Evolutionary conservation across 2,329 filamentous ascomycete genomes (phyloP).

Genomic region (Fusarium continuum): DNA sequence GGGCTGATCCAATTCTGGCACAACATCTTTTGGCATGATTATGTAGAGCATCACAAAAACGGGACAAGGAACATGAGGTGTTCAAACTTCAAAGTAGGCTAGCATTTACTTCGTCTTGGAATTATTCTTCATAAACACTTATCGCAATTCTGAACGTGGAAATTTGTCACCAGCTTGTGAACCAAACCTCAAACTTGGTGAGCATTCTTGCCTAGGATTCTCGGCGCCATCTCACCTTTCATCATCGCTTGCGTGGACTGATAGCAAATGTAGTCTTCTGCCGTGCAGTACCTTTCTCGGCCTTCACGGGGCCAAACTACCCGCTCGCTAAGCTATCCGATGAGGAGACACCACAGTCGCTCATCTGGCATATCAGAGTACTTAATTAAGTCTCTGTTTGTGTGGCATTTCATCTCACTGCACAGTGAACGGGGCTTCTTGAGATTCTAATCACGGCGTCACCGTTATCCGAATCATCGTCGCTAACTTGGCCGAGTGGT

Average conservation of each 20-base stretch:
- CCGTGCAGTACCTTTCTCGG: background rate
- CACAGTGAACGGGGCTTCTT: fast-evolving
- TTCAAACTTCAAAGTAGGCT: too few relatives aligned
- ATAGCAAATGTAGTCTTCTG: background rate
- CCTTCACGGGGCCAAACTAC: background rate
- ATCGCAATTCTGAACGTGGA: too few relatives aligned
- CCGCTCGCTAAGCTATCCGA: background rate
- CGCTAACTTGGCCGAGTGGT: constrained; percentile 41
- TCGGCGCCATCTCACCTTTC: background rate
- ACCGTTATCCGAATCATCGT: constrained; percentile 12
- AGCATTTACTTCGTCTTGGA: too few relatives aligned
- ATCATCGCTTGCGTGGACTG: background rate
- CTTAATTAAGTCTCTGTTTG: too few relatives aligned
- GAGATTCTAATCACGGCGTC: background rate
- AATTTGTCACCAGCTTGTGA: too few relatives aligned
- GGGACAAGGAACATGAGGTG: too few relatives aligned
- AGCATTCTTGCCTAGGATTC: too few relatives aligned
- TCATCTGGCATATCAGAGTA: background rate
- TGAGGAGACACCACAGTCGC: background rate
- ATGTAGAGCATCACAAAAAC: too few relatives aligned
- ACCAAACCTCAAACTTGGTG: too few relatives aligned
- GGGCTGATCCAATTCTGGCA: too few relatives aligned
- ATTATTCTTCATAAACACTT: too few relatives aligned
- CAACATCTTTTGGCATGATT: too few relatives aligned
- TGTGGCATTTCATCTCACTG: background rate